Conservation (phyloP, 345 rosid genomes). For the Mangifera indica region DNA sequence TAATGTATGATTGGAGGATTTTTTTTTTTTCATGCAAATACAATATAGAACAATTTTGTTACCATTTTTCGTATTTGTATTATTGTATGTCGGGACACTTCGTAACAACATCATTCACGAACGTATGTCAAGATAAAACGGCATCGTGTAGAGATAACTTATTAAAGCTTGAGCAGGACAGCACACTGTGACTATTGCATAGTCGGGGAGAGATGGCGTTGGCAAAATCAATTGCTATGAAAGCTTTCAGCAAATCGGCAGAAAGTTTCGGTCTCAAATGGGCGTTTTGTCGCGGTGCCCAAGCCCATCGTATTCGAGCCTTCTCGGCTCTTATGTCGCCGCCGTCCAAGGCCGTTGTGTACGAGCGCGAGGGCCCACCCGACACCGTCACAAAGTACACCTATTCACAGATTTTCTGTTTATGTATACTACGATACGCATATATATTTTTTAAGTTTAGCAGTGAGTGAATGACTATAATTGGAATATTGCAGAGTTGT, state of each 20-base stretch:
- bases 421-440: neutral
- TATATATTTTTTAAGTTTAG: neutral
- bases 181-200: neutral
- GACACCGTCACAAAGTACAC: constrained; percentile 74
- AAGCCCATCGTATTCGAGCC: constrained; percentile 30
- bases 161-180: neutral
- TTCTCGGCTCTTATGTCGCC: constrained; percentile 69
- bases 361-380: constrained; percentile 80
- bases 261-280: neutral
- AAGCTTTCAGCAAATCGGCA: constrained; percentile 13
- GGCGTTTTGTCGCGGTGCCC: neutral
- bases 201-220: constrained; percentile 24
- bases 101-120: too few species aligned
- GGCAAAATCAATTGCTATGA: constrained; percentile 14
- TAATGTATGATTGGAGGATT: too few species aligned
- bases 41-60: too few species aligned
- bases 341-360: constrained; percentile 74
- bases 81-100: too few species aligned
- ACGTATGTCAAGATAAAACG: too few species aligned
- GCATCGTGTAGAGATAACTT: too few species aligned
- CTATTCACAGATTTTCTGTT: neutral
- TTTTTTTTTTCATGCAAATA: too few species aligned
- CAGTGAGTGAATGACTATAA: too few species aligned
- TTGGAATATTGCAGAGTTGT: constrained; percentile 38
- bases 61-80: too few species aligned